Base-by-base conservation (phyloP, 768 basidiomycete genomes). In the Calocera viscosa region DNA sequence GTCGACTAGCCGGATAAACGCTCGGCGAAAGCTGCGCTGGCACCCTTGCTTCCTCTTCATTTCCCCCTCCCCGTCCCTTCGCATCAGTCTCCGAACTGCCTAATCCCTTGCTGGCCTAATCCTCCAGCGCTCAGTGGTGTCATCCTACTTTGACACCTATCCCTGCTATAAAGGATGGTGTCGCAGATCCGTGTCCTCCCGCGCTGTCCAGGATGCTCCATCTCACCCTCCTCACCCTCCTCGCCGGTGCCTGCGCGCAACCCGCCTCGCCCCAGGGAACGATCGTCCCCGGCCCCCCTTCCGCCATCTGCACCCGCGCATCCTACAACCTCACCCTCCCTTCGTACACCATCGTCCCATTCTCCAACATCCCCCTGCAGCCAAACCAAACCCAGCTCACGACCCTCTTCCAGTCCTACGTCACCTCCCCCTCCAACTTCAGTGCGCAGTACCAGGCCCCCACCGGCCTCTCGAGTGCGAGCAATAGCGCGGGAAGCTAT, bases 321-420 rank as follows among this genome's bases (percentile, higher is more conserved):
- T 8, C 65, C 2, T 65, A 65, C 65, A 65, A 49, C 65, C 24
- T 65, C 65, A 43, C 30, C 39, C 40, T 65, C 28, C 39, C 65
- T 17, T 22, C 39, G 19, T 43, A 65, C 39, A 65, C 39, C 5
- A 43, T 49, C 28, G 40, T 65, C 65, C 53, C 53, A 11, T 60
- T 60, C 53, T 28, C 26, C 53, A 60, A 26, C 53, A 26, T 60
- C 11, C 30, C 22, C 10, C 39, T 17, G 10, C 12, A 24, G 22
- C 26, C 67, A 8, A 64, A 67, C 43, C 53, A 67, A 60, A 70
- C 69, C 5, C 2, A 11, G 30, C 49, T 69, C 8, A 70, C 69
- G 10, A 49, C 35, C 19, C 67, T 66, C 32, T 63, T 70, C 30
- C 53, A 39, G 47, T 39, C 53, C 35, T 70, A 66, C 43, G 53